These are phyloP conservation scores for Lyophyllum semitale DNA, from an alignment of 768 basidiomycete genomes.

Conservation along the genomic window DNA sequence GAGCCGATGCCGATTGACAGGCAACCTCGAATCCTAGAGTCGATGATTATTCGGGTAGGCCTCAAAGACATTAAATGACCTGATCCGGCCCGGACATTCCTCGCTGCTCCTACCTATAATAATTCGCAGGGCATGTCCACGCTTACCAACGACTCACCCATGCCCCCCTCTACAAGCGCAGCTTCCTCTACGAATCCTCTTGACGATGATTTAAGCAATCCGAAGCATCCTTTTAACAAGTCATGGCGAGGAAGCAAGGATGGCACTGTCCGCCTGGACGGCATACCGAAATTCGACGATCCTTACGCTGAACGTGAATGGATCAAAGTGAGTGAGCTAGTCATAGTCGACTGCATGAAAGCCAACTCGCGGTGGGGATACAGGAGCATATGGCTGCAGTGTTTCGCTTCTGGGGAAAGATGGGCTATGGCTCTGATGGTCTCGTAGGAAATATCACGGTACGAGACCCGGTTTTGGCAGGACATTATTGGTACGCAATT, in stretches of 20 bases:
- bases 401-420: slow-evolving; percentile 33
- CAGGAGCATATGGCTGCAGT: slow-evolving; percentile 28
- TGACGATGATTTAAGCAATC: background rate
- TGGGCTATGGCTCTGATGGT: slow-evolving; percentile 50
- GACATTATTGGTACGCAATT: slow-evolving; percentile 24
- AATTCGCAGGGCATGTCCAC: background rate
- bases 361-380: background rate
- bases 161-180: slow-evolving; percentile 17
- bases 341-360: background rate
- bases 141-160: slow-evolving; percentile 9
- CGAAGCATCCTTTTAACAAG: slow-evolving; percentile 16
- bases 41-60: background rate
- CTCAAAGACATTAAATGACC: no score
- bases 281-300: slow-evolving; percentile 22
- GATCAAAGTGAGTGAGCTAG: slow-evolving; percentile 20
- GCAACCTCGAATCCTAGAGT: no score
- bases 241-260: slow-evolving; percentile 22
- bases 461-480: slow-evolving; percentile 32
- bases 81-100: background rate
- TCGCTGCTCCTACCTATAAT: background rate
- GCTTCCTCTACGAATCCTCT: background rate
- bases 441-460: slow-evolving; percentile 55
- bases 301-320: slow-evolving; percentile 28
- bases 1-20: no score
- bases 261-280: slow-evolving; percentile 20